phyloP scores from a whole-genome alignment of 1,284 basidiomycete genomes.

The Malassezia pachydermatis region DNA sequence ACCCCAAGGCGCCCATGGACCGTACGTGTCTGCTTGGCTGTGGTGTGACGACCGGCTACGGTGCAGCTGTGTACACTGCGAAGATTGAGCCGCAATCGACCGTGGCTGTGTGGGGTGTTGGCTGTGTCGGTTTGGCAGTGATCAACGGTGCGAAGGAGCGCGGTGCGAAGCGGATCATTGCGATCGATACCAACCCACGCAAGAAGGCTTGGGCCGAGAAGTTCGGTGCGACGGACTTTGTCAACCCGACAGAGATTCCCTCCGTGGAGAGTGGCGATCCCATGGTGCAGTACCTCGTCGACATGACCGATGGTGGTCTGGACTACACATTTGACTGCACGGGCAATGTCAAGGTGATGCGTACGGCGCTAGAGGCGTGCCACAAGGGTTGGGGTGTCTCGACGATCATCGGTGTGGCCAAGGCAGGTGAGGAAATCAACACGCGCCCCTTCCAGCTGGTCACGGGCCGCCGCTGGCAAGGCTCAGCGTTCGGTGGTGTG shows the following conservation, averaged over 20 bases:
- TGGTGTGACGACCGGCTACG: constrained; percentile 95
- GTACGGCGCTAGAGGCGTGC: constrained; percentile 85
- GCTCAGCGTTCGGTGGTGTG: constrained; percentile 90
- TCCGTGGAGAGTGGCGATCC: constrained; percentile 33
- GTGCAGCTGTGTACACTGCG: constrained; percentile 61
- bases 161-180: constrained; percentile 77
- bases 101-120: constrained; percentile 89
- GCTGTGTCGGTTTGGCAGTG: constrained; percentile 89
- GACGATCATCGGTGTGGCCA: constrained; percentile 66
- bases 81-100: constrained; percentile 56
- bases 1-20: constrained; percentile 72
- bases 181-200: constrained; percentile 86
- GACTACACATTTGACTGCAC: constrained; percentile 94
- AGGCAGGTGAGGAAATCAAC: constrained; percentile 93
- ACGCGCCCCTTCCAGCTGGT: constrained; percentile 73
- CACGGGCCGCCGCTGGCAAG: constrained; percentile 95
- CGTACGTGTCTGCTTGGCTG: constrained; percentile 89
- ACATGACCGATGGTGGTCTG: constrained; percentile 89
- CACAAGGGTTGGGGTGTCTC: constrained; percentile 80
- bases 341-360: constrained; percentile 91
- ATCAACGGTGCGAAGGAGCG: constrained; percentile 61
- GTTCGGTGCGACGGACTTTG: constrained; percentile 93
- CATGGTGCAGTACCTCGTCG: constrained; percentile 79
- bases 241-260: constrained; percentile 70
- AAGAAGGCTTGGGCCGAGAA: constrained; percentile 66